A percentile compares a stretch with the other conserved stretches of the same genome.
Conservation (phyloP, 225 moss, liverwort and hornwort species). For the Thuidium tamariscinum region DNA sequence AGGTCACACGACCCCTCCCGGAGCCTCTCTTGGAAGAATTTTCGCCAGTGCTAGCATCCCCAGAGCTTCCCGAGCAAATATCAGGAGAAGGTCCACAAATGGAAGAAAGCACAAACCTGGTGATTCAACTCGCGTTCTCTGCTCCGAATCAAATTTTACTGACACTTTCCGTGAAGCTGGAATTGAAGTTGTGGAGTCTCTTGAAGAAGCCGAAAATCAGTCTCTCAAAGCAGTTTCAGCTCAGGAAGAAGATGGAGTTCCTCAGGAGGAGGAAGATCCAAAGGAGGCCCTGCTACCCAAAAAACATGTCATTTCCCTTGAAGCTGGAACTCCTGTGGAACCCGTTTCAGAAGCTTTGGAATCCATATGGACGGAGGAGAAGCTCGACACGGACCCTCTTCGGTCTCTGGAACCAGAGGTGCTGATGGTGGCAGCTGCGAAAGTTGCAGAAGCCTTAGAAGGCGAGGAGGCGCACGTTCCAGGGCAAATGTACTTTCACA, state of each 20-base stretch:
- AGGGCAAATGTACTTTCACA: conserved; percentile 39
- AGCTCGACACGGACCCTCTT: neutral
- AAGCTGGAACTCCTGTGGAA: neutral
- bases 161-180: conserved; percentile 28
- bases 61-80: neutral
- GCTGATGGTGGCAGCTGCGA: conserved; percentile 32
- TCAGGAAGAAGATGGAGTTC: neutral
- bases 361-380: conserved; percentile 21
- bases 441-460: conserved; percentile 30
- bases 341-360: conserved; percentile 13
- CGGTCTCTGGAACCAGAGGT: conserved; percentile 25
- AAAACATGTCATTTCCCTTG: neutral
- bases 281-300: neutral
- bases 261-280: neutral
- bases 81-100: neutral
- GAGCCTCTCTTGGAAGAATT: neutral
- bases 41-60: neutral
- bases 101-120: neutral
- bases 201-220: conserved; percentile 47
- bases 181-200: conserved; percentile 34
- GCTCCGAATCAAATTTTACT: conserved; percentile 30
- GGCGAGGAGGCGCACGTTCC: conserved; percentile 13
- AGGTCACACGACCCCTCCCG: neutral
- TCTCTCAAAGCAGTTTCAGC: conserved; percentile 22
- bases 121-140: neutral